Evolutionary conservation across 306 rosid genomes (phyloP).

Genomic region (Benincasa hispida): DNA sequence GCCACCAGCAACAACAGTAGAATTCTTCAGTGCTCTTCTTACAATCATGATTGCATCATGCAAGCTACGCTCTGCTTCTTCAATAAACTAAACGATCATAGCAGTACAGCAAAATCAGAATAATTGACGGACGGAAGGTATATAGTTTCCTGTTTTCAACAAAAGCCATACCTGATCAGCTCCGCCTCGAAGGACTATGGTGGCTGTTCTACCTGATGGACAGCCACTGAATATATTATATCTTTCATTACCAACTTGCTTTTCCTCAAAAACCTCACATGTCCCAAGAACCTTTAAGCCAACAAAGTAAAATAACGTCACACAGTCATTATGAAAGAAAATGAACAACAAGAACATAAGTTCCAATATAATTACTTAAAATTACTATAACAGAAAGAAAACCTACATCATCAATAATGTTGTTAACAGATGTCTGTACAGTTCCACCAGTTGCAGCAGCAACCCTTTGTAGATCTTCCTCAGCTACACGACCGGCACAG

Average conservation of each 20-base stretch:
- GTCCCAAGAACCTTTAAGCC: slow-evolving; percentile 82
- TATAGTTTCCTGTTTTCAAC: not conserved
- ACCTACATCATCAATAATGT: slow-evolving; percentile 74
- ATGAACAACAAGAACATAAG: not conserved
- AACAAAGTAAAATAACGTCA: slow-evolving; percentile 11
- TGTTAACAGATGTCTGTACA: slow-evolving; percentile 91
- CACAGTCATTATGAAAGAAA: not conserved
- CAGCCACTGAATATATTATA: slow-evolving; percentile 92
- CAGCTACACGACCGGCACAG: slow-evolving; percentile 98
- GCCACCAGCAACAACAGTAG: slow-evolving; percentile 97
- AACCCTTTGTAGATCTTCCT: slow-evolving; percentile 85
- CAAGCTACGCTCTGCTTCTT: slow-evolving; percentile 97
- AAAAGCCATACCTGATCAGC: slow-evolving; percentile 73
- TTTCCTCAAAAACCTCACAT: slow-evolving; percentile 88
- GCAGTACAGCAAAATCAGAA: slow-evolving; percentile 8
- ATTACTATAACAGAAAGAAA: not conserved
- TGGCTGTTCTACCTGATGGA: slow-evolving; percentile 88
- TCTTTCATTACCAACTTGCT: slow-evolving; percentile 95
- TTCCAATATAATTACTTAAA: not conserved
- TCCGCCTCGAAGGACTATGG: slow-evolving; percentile 98
- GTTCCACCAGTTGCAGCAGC: slow-evolving; percentile 98
- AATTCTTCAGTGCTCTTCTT: slow-evolving; percentile 90
- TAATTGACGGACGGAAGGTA: not conserved
- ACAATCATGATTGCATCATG: slow-evolving; percentile 99
- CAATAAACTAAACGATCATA: slow-evolving; percentile 60